These are phyloP conservation scores for Cladorrhinum samala DNA, from an alignment of 495 filamentous ascomycete species.

Conservation along the genomic window DNA sequence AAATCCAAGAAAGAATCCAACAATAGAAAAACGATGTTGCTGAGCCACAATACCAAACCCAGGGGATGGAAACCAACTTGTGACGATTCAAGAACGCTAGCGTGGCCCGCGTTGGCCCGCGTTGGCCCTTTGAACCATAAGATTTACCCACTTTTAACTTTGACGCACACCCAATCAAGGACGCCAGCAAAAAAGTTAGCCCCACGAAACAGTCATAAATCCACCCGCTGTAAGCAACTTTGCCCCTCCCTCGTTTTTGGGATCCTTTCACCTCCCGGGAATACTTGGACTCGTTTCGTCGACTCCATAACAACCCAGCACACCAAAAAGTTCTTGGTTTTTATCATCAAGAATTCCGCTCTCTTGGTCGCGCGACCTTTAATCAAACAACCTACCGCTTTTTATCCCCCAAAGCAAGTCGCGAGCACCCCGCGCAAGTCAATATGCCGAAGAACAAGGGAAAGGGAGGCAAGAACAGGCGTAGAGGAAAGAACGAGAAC, in stretches of 20 bases:
- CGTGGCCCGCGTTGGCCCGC: not conserved
- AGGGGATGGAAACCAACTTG: not conserved
- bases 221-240: not conserved
- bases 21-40: not conserved
- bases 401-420: not conserved
- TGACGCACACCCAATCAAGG: not conserved
- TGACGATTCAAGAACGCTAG: not conserved
- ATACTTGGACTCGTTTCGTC: not conserved
- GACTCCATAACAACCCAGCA: not conserved
- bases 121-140: not conserved
- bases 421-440: not conserved
- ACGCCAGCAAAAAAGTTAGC: not conserved
- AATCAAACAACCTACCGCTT: not conserved
- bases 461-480: constrained; percentile 96
- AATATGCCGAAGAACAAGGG: constrained; percentile 32
- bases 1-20: not conserved
- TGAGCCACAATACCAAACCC: not conserved
- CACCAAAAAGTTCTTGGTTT: constrained; percentile 4
- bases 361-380: not conserved
- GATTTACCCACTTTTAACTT: not conserved
- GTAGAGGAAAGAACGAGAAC: constrained; percentile 99
- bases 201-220: not conserved
- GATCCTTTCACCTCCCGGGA: no score
- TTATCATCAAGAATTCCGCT: not conserved
- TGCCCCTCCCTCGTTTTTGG: not conserved